Evolutionary conservation across 2,329 filamentous ascomycete genomes (phyloP).

Genomic region (Aspergillus vadensis): DNA sequence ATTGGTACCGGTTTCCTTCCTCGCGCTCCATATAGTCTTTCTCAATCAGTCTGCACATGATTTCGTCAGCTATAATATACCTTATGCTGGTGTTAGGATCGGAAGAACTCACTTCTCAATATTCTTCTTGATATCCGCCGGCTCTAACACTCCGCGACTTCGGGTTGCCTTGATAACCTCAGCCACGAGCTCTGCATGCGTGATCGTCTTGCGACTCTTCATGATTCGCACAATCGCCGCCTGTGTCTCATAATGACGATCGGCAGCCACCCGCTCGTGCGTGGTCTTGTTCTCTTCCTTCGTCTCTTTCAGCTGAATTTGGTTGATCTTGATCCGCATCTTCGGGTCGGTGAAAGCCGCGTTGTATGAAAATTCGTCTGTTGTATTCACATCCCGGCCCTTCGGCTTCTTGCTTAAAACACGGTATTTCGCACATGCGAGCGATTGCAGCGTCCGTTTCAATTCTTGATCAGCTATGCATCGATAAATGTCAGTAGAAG

Average conservation of each 20-base stretch:
- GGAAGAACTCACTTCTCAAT: conserved; percentile 76
- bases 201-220: conserved; percentile 88
- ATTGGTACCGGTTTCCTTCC: conserved; percentile 67
- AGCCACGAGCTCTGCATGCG: conserved; percentile 80
- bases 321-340: conserved; percentile 95
- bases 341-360: conserved; percentile 74
- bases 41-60: conserved; percentile 71
- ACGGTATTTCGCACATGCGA: conserved; percentile 86
- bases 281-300: conserved; percentile 93
- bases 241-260: conserved; percentile 94
- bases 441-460: conserved; percentile 86
- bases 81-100: neutral
- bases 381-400: conserved; percentile 73
- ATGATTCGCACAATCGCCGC: conserved; percentile 96
- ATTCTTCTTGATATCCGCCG: conserved; percentile 89
- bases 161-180: conserved; percentile 92
- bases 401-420: conserved; percentile 85
- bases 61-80: conserved; percentile 3
- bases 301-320: conserved; percentile 96
- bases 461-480: conserved; percentile 69
- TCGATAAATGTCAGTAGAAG: conserved; percentile 29
- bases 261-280: conserved; percentile 83
- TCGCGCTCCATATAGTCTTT: conserved; percentile 90
- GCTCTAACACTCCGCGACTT: conserved; percentile 80
- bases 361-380: conserved; percentile 86